Conservation (phyloP, 805 yeast species). For the Candida ponderosae region DNA sequence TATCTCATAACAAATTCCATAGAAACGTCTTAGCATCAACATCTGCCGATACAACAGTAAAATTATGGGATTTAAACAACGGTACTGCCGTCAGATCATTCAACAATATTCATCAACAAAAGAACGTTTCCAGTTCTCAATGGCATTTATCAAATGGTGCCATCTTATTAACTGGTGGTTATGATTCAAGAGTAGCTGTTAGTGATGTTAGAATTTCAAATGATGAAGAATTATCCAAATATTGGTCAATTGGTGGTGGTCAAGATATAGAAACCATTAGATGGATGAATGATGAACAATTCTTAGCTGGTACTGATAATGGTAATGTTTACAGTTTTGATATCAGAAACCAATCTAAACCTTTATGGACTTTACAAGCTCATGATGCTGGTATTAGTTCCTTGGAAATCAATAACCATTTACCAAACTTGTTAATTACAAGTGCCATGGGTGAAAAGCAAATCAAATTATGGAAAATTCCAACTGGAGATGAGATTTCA, state of each 20-base stretch:
- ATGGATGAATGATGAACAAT: constrained; percentile 55
- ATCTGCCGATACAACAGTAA: constrained; percentile 91
- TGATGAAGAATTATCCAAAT: constrained; percentile 48
- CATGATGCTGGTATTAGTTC: constrained; percentile 92
- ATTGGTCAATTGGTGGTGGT: constrained; percentile 52
- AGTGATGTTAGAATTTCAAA: constrained; percentile 77
- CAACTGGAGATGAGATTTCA: constrained; percentile 24
- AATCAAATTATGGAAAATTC: constrained; percentile 83
- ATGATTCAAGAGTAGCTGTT: constrained; percentile 77
- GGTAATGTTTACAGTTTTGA: constrained; percentile 90
- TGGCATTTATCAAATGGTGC: constrained; percentile 75
- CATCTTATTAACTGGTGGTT: constrained; percentile 83
- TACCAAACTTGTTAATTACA: constrained; percentile 73
- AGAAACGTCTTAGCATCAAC: constrained; percentile 87
- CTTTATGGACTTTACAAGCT: constrained; percentile 94
- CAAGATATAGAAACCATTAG: constrained; percentile 81
- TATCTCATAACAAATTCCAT: constrained; percentile 74
- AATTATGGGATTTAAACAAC: constrained; percentile 84
- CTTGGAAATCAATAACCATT: constrained; percentile 55
- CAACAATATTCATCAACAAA: constrained; percentile 61
- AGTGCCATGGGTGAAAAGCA: constrained; percentile 87
- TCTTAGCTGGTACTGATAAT: constrained; percentile 85
- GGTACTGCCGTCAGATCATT: constrained; percentile 76
- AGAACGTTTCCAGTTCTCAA: constrained; percentile 75
- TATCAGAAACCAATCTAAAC: constrained; percentile 56